Evolutionary conservation across 331 rosid genomes (phyloP), one percentile per base, ranked within the genome.

Genomic region (Quercus phellos): DNA sequence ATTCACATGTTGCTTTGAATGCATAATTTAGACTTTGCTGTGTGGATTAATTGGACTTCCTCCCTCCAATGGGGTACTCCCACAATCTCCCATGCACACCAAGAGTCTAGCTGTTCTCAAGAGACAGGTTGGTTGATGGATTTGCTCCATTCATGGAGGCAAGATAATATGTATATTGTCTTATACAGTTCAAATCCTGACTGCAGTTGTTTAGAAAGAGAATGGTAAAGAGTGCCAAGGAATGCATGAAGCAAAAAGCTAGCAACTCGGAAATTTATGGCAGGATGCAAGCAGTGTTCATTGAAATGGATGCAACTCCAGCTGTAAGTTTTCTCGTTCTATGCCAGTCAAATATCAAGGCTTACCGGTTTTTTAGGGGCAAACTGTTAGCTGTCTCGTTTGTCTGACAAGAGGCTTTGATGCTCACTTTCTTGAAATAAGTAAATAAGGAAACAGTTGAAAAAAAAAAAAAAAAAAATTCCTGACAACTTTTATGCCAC

Each of bases 51-150:
- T 94, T 67, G 98, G 97, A 30, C 79, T 94, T 55, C 98, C 98
- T 34, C 97, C 97, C 80, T 90, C 95, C 46, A 94, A 94, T 75
- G 98, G 98, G 51, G 97, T 92, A 70, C 80, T 94, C 50, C 98
- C 98, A 27, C 98, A 94, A 80, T 90, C 98, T 21, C 98, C 98
- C 22, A 90, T 92, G 98, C 98, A 94, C 85, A 88, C 97, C 29
- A 92, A 89, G 85, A 90, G 96, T 85, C 96, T 94, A 3, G 88
- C 96, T 58, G 86, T 88, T 83, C 91, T 92, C 55, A 92, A 87
- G 81, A 88, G 80, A 74, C 98, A 90, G 85, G 94, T 94, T 29
- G 21, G 77, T 84, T 8, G 35, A 1, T 59, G 54, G 60, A 51
- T 27, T 46, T 46, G 53, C 17, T 46, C 53, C 53, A 30, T 10